Conservation (phyloP, 768 basidiomycete genomes). For the Tylopilus sp. region DNA sequence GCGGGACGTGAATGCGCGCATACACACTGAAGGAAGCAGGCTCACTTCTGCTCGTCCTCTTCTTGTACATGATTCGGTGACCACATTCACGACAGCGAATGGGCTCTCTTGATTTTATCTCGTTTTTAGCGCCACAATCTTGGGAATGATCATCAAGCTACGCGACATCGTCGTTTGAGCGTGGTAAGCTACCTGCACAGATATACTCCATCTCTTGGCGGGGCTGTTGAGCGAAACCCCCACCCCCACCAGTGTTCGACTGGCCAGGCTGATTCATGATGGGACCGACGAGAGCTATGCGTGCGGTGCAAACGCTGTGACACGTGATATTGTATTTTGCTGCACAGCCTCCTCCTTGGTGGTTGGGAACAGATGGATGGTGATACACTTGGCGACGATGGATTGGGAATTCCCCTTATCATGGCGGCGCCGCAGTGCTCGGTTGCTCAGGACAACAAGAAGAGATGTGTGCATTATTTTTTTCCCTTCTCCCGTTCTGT, state of each 20-base stretch:
- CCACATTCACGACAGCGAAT: slow-evolving; percentile 97
- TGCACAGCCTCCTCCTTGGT: slow-evolving; percentile 7
- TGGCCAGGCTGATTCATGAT: slow-evolving; percentile 40
- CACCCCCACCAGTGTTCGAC: slow-evolving; percentile 30
- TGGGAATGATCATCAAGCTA: slow-evolving; percentile 14
- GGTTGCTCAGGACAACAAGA: slow-evolving; percentile 13
- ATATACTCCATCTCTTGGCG: slow-evolving; percentile 77
- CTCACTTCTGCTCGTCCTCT: slow-evolving; percentile 90
- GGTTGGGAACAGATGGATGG: neutral
- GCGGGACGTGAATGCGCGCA: neutral
- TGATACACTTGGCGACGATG: slow-evolving; percentile 11
- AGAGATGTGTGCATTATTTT: neutral
- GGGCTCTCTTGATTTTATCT: slow-evolving; percentile 86
- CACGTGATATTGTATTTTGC: slow-evolving; percentile 13
- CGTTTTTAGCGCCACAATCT: slow-evolving; percentile 94
- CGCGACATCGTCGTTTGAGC: neutral
- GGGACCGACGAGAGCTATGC: neutral
- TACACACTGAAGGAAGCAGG: slow-evolving; percentile 1
- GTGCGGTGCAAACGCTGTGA: neutral
- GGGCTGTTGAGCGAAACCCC: slow-evolving; percentile 36
- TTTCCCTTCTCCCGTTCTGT: neutral
- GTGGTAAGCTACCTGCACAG: slow-evolving; percentile 65
- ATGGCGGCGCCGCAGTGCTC: slow-evolving; percentile 2
- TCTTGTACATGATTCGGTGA: slow-evolving; percentile 99
- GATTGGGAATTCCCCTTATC: slow-evolving; percentile 16